Evolutionary conservation across 371 early-diverging fungal genomes (phyloP).

Genomic region (Choanephora cucurbitarum): DNA sequence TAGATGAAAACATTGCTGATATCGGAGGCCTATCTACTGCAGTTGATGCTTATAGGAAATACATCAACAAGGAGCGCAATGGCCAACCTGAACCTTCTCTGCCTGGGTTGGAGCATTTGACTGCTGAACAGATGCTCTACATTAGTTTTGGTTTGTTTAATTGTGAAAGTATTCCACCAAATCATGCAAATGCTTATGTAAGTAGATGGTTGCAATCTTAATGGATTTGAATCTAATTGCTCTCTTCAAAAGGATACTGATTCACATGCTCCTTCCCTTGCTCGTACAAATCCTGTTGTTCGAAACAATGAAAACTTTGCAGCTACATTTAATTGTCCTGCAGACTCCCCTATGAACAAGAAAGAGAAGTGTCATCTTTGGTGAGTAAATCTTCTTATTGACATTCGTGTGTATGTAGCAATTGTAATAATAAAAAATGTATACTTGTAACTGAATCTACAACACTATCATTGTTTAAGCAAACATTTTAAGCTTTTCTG

Average conservation of each 20-base stretch:
- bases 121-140: slow-evolving; percentile 52
- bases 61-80: background rate
- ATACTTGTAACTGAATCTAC: too few relatives aligned
- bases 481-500: too few relatives aligned
- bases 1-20: slow-evolving; percentile 78
- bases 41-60: slow-evolving; percentile 23
- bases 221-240: slow-evolving; percentile 7
- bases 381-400: slow-evolving; percentile 19
- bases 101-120: slow-evolving; percentile 46
- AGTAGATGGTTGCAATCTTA: background rate
- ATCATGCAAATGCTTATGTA: background rate
- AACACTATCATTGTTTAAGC: too few relatives aligned
- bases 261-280: slow-evolving; percentile 51
- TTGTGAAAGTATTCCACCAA: slow-evolving; percentile 30
- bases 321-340: slow-evolving; percentile 58
- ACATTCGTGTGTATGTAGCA: too few relatives aligned
- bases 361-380: slow-evolving; percentile 47
- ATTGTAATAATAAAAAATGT: too few relatives aligned
- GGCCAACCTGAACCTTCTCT: slow-evolving; percentile 9
- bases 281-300: slow-evolving; percentile 59
- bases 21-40: slow-evolving; percentile 61
- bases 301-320: slow-evolving; percentile 61
- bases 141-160: slow-evolving; percentile 44
- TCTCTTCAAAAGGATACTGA: slow-evolving; percentile 18
- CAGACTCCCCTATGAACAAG: slow-evolving; percentile 53